Percentiles rank a stretch among this genome's conserved stretches.
These are phyloP conservation scores for Picochlorum costavermella DNA, from an alignment of 139 green algal genomes.

Conservation along the genomic window DNA sequence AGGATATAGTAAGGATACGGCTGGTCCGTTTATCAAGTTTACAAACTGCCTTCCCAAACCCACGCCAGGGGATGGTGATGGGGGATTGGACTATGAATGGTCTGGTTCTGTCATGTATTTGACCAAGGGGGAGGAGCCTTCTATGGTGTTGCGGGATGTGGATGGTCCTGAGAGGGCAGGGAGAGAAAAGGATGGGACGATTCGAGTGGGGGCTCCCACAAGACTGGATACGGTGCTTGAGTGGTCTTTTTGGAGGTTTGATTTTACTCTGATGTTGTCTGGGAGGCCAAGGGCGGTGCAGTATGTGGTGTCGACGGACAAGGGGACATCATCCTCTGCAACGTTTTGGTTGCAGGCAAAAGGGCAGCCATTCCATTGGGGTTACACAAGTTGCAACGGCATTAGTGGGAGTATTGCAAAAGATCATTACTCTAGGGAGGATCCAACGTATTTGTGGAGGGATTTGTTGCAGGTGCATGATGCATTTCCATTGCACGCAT, in stretches of 20 bases:
- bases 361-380: constrained; percentile 34
- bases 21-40: constrained; percentile 20
- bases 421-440: background rate
- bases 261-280: constrained; percentile 21
- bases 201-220: background rate
- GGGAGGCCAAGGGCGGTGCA: constrained; percentile 11
- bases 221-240: constrained; percentile 19
- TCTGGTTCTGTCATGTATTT: constrained; percentile 14
- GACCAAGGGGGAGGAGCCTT: background rate
- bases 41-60: constrained; percentile 4
- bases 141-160: background rate
- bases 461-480: constrained; percentile 40
- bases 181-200: background rate
- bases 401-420: constrained; percentile 17
- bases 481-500: constrained; percentile 43
- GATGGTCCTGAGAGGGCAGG: background rate
- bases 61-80: background rate
- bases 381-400: constrained; percentile 42
- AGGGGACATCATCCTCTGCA: constrained; percentile 1
- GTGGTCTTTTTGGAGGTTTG: constrained; percentile 43
- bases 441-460: constrained; percentile 35
- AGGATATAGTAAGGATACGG: background rate
- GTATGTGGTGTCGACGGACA: constrained; percentile 14
- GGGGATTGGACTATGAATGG: background rate
- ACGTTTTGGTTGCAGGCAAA: constrained; percentile 30